Evolutionary conservation across 805 yeast genomes (phyloP).

Genomic region (Jamesozyma hellenica): DNA sequence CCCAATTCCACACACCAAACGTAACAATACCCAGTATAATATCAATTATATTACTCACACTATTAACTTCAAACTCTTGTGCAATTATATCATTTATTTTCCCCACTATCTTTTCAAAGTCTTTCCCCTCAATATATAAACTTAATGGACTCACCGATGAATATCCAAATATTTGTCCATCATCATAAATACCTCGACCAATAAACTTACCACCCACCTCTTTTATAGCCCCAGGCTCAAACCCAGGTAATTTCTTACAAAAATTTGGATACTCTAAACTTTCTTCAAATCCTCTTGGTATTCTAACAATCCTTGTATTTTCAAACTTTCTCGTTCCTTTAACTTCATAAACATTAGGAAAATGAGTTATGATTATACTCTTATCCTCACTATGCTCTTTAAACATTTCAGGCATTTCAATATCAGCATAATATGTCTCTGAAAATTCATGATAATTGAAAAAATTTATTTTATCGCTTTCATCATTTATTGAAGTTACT

Average conservation of each 20-base stretch:
- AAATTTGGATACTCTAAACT: conserved; percentile 42
- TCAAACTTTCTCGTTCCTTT: conserved; percentile 22
- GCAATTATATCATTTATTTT: conserved; percentile 35
- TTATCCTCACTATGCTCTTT: conserved; percentile 25
- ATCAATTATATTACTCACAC: conserved; percentile 34
- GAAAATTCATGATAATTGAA: conserved; percentile 63
- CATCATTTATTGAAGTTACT: too few species aligned
- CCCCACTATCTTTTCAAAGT: conserved; percentile 35
- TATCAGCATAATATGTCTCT: conserved; percentile 26
- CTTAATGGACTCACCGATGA: conserved; percentile 46
- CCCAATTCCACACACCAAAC: conserved; percentile 33
- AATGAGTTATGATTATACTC: conserved; percentile 49
- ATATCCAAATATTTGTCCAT: conserved; percentile 40
- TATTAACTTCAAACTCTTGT: conserved; percentile 33
- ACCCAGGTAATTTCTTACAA: conserved; percentile 46
- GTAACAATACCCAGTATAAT: conserved; percentile 31
- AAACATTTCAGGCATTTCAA: conserved; percentile 6
- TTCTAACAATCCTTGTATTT: conserved; percentile 49
- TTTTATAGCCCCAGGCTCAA: conserved; percentile 49
- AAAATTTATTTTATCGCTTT: conserved; percentile 26
- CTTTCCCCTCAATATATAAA: conserved; percentile 28
- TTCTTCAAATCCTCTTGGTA: conserved; percentile 43
- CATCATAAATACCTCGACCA: conserved; percentile 32
- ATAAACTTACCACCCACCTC: conserved; percentile 21
- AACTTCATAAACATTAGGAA: conserved; percentile 46